Evolutionary conservation across 805 yeast species (phyloP).

Genomic region (Martiniozyma abietophila): DNA sequence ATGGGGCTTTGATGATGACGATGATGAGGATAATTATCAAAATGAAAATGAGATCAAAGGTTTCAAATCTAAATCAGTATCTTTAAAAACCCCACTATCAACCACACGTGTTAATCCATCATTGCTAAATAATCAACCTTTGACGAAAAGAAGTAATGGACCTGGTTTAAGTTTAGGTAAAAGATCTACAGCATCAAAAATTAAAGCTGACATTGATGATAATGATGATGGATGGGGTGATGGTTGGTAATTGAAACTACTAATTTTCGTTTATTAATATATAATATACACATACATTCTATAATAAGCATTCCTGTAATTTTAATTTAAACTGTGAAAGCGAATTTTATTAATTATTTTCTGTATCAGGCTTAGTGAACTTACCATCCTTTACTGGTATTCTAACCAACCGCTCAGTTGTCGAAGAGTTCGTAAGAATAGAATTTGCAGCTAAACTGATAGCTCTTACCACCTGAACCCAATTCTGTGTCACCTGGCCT

Average conservation of each 20-base stretch:
- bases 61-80: conserved; percentile 1
- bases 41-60: too few species aligned
- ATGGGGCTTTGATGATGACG: conserved; percentile 25
- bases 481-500: conserved; percentile 48
- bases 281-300: not conserved
- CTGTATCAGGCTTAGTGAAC: conserved; percentile 15
- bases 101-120: not conserved
- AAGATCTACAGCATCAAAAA: conserved; percentile 12
- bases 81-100: conserved; percentile 2
- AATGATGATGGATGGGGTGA: conserved; percentile 38
- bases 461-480: conserved; percentile 55
- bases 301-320: not conserved
- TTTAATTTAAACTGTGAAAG: too few species aligned
- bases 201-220: conserved; percentile 25
- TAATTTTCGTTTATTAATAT: not conserved
- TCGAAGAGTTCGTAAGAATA: conserved; percentile 33
- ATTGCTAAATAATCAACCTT: not conserved
- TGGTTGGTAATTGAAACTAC: conserved; percentile 31
- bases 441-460: conserved; percentile 52
- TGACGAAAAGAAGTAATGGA: conserved; percentile 4
- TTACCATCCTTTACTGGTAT: conserved; percentile 38
- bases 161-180: conserved; percentile 3
- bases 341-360: not conserved
- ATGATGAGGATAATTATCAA: too few species aligned
- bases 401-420: conserved; percentile 61